Evolutionary conservation across 139 green algal genomes (phyloP).

Genomic region (Edaphochlamys debaryana): DNA sequence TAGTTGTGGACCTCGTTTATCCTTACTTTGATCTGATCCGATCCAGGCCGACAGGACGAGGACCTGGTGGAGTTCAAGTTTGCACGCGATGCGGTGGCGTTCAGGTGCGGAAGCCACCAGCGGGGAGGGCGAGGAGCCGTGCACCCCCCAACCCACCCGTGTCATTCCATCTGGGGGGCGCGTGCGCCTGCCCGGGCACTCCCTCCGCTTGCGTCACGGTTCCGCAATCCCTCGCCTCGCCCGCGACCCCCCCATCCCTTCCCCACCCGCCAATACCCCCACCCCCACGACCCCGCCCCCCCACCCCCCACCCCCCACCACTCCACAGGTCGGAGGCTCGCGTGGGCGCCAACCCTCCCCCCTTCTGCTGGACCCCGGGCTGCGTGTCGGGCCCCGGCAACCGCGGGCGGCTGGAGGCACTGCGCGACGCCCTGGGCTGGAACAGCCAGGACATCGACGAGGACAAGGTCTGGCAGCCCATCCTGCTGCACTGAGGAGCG

Average conservation of each 20-base stretch:
- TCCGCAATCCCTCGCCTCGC: too few relatives aligned
- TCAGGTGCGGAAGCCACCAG: not conserved
- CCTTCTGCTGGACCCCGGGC: slow-evolving; percentile 46
- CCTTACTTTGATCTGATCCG: not conserved
- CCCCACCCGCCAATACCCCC: not conserved
- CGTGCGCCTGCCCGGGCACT: too few relatives aligned
- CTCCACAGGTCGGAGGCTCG: slow-evolving; percentile 22
- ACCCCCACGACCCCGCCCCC: too few relatives aligned
- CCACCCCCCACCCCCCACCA: not conserved
- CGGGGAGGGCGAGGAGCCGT: too few relatives aligned
- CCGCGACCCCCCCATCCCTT: too few relatives aligned
- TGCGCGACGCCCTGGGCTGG: slow-evolving; percentile 60
- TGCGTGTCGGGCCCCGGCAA: slow-evolving; percentile 52
- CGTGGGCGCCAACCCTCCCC: slow-evolving; percentile 2
- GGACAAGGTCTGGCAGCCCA: slow-evolving; percentile 68
- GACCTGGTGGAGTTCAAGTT: slow-evolving; percentile 33
- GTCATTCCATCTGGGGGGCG: too few relatives aligned
- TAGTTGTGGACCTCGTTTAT: not conserved
- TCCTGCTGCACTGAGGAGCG: slow-evolving; percentile 61
- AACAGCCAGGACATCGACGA: slow-evolving; percentile 64
- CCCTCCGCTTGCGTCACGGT: too few relatives aligned
- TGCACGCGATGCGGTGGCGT: not conserved
- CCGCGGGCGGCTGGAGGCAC: slow-evolving; percentile 39
- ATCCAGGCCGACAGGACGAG: too few relatives aligned
- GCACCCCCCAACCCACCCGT: too few relatives aligned